phyloP scores from a whole-genome alignment of 192 early-diverging fungal species.

The Podila epigama region DNA sequence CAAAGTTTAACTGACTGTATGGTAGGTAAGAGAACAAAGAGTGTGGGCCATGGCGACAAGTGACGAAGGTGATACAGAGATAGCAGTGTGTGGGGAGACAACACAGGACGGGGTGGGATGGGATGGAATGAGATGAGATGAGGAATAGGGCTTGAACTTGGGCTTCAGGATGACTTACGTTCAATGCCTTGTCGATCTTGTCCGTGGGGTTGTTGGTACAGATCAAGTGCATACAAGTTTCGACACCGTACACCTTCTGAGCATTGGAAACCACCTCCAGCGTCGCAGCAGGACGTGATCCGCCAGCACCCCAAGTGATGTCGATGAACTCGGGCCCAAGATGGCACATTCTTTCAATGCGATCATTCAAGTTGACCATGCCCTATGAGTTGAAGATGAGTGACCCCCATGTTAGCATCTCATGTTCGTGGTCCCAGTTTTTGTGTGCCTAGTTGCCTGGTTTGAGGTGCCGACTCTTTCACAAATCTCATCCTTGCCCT shows the following conservation, averaged over 20 bases:
- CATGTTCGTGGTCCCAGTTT: background rate
- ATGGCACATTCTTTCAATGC: slow-evolving; percentile 94
- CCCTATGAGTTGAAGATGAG: slow-evolving; percentile 55
- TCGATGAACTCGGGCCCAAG: slow-evolving; percentile 94
- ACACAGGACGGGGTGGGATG: background rate
- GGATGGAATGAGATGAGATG: background rate
- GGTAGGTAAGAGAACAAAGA: too few relatives aligned
- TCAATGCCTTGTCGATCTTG: slow-evolving; percentile 86
- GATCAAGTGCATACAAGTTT: slow-evolving; percentile 96
- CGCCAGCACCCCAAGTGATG: slow-evolving; percentile 98
- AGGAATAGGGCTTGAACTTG: background rate
- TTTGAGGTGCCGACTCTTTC: too few relatives aligned
- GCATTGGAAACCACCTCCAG: slow-evolving; percentile 85
- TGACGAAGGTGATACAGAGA: too few relatives aligned
- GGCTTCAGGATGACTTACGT: slow-evolving; percentile 51
- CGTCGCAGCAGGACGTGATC: slow-evolving; percentile 88
- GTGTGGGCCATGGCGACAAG: too few relatives aligned
- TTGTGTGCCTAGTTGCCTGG: too few relatives aligned
- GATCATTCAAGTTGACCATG: slow-evolving; percentile 90
- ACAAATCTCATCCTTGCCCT: too few relatives aligned
- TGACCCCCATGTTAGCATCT: background rate
- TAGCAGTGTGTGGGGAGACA: too few relatives aligned
- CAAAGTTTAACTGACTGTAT: too few relatives aligned
- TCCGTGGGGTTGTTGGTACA: slow-evolving; percentile 96
- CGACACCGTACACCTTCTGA: slow-evolving; percentile 90